Conservation (phyloP, 2,329 filamentous ascomycete species). For the Aspergillus amoenus region DNA sequence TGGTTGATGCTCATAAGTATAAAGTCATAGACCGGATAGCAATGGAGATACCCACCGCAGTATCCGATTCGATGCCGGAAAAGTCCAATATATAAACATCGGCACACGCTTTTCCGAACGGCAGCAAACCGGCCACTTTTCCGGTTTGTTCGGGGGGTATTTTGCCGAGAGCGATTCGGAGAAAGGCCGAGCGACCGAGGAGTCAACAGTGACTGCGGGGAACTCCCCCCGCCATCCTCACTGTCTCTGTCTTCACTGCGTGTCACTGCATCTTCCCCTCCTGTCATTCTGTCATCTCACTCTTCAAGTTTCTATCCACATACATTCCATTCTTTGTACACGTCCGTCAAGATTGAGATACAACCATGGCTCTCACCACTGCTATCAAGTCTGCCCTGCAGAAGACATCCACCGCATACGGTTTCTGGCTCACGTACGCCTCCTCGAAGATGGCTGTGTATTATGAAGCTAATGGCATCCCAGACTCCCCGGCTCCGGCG, state of each 20-base stretch:
- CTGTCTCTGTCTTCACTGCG: background rate
- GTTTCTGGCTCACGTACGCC: conserved; percentile 39
- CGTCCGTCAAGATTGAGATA: background rate
- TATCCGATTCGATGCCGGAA: no score
- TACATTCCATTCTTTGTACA: background rate
- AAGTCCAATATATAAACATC: no score
- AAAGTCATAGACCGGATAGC: no score
- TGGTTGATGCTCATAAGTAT: no score
- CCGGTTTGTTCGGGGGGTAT: background rate
- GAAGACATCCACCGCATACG: conserved; percentile 22
- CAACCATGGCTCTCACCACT: conserved; percentile 17
- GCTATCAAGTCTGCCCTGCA: conserved; percentile 18
- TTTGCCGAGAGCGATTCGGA: background rate
- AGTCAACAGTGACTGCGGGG: background rate
- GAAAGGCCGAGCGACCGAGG: background rate
- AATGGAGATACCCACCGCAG: no score
- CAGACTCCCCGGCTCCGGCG: conserved; percentile 30
- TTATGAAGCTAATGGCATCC: background rate
- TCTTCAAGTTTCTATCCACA: background rate
- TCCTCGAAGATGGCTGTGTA: no score
- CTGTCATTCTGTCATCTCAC: background rate
- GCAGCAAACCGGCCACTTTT: background rate
- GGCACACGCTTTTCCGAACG: background rate
- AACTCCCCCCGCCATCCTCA: background rate
- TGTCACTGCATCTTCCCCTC: background rate